phyloP scores from a whole-genome alignment of 176 grass and related monocot genomes.

The Oryza meyeriana region DNA sequence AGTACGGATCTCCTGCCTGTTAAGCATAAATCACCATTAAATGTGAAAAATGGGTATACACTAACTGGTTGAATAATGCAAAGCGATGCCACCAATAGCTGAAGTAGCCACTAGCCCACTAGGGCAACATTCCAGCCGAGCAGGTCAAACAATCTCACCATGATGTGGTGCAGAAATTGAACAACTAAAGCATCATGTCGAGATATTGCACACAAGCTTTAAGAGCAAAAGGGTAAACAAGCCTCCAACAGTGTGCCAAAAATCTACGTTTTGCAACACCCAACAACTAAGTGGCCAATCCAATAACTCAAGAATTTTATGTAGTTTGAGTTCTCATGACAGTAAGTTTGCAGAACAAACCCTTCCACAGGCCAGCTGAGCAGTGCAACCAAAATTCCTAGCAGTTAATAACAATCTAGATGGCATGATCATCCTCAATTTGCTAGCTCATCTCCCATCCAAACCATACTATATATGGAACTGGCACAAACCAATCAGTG shows the following conservation, averaged over 20 bases:
- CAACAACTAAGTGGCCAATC: background rate
- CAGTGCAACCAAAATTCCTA: background rate
- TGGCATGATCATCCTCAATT: background rate
- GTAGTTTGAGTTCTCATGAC: background rate
- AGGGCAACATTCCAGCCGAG: background rate
- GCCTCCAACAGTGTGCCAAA: background rate
- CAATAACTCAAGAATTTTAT: background rate
- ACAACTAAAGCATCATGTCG: background rate
- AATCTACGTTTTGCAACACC: background rate
- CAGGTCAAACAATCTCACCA: background rate
- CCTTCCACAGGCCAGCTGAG: background rate
- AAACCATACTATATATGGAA: background rate
- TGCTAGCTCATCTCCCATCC: background rate
- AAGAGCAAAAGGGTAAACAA: background rate
- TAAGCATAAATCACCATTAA: background rate
- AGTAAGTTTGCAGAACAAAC: background rate
- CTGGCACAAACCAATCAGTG: background rate
- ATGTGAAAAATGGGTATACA: background rate
- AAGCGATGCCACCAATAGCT: background rate
- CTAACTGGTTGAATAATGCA: background rate
- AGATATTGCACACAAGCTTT: background rate
- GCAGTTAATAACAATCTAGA: background rate
- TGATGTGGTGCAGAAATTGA: background rate
- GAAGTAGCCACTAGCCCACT: background rate
- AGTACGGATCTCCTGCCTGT: slow-evolving; percentile 77